Evolutionary conservation across 345 rosid species (phyloP).

Genomic region (Streptanthus diversifolius): DNA sequence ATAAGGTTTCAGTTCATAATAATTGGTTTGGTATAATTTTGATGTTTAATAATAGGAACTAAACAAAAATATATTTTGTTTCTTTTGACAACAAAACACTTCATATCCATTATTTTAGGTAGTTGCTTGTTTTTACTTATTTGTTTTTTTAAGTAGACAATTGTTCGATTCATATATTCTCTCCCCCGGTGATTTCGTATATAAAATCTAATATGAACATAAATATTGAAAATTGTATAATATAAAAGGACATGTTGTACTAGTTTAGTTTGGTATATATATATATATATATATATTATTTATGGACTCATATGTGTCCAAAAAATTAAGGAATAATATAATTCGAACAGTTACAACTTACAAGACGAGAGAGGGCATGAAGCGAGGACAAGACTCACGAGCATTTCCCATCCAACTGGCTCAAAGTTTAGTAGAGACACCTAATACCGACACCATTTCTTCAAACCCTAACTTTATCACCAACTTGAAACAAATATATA

Average conservation of each 20-base stretch:
- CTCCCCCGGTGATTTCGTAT: not conserved
- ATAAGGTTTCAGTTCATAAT: not conserved
- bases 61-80: not conserved
- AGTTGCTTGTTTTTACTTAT: not conserved
- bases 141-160: not conserved
- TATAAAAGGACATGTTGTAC: conserved; percentile 10
- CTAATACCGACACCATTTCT: conserved; percentile 21
- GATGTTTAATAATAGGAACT: not conserved
- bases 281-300: not conserved
- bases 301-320: conserved; percentile 20
- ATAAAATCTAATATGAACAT: not conserved
- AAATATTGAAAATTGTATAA: not conserved
- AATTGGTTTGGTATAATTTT: not conserved
- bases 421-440: conserved; percentile 17
- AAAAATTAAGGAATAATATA: conserved; percentile 7
- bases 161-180: conserved; percentile 1
- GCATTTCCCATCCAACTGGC: conserved; percentile 24
- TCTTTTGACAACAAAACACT: not conserved
- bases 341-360: conserved; percentile 23
- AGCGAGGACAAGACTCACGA: conserved; percentile 5
- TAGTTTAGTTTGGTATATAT: not conserved
- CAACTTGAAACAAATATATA: not conserved
- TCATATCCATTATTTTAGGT: conserved; percentile 8
- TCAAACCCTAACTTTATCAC: not conserved
- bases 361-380: conserved; percentile 30